Conservation (phyloP, 306 rosid genomes). For the Herpetospermum pedunculosum region DNA sequence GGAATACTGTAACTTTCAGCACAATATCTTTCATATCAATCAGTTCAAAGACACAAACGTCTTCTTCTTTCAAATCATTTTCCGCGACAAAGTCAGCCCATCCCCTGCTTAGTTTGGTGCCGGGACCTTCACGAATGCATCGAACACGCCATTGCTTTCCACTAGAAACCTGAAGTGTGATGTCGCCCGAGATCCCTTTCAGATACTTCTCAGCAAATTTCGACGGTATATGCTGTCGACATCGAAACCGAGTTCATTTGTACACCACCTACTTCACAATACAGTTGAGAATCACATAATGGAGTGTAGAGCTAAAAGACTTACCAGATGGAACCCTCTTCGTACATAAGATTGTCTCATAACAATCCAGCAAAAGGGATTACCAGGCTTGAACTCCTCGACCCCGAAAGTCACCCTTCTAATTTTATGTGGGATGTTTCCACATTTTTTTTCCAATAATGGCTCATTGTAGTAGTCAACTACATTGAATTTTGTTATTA, state of each 20-base stretch:
- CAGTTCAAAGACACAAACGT: conserved; percentile 88
- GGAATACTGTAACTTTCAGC: conserved; percentile 72
- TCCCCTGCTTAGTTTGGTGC: conserved; percentile 91
- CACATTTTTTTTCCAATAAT: conserved; percentile 36
- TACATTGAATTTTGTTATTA: conserved; percentile 27
- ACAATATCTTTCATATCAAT: conserved; percentile 50
- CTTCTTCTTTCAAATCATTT: conserved; percentile 89
- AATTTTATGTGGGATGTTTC: conserved; percentile 84
- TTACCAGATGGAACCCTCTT: conserved; percentile 95
- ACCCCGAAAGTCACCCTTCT: conserved; percentile 62
- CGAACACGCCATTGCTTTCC: conserved; percentile 89
- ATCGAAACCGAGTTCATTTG: not conserved
- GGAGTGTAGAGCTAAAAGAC: conserved; percentile 12
- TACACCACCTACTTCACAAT: not conserved
- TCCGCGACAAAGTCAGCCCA: conserved; percentile 83
- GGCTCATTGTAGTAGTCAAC: conserved; percentile 40
- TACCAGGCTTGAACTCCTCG: conserved; percentile 66
- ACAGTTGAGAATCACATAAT: not conserved
- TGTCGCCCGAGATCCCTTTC: conserved; percentile 74
- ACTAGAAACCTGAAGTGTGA: conserved; percentile 65
- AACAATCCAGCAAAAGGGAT: conserved; percentile 92
- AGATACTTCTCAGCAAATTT: conserved; percentile 91
- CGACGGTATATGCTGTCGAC: conserved; percentile 79
- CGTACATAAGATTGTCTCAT: conserved; percentile 87
- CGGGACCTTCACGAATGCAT: conserved; percentile 74